These are phyloP conservation scores for Metschnikowia cubensis DNA, from an alignment of 805 yeast species.

Conservation along the genomic window DNA sequence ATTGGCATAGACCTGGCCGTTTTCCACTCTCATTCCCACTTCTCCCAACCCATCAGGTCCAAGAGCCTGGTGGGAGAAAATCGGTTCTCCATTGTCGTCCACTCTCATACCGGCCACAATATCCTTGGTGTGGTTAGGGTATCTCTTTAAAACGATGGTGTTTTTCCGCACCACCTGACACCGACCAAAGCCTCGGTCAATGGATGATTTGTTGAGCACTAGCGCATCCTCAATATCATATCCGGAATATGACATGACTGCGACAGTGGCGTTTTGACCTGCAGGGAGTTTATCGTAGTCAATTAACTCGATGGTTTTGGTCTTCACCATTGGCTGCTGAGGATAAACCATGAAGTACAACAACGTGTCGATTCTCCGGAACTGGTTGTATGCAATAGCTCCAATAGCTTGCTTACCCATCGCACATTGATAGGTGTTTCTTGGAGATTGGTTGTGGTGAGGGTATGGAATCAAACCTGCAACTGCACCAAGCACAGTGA, in stretches of 20 bases:
- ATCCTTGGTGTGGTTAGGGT: conserved; percentile 92
- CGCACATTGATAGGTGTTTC: conserved; percentile 91
- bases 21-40: conserved; percentile 84
- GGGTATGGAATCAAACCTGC: conserved; percentile 92
- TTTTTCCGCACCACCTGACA: conserved; percentile 94
- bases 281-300: conserved; percentile 97
- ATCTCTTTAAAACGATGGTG: conserved; percentile 83
- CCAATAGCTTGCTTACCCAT: conserved; percentile 99
- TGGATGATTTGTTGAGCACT: conserved; percentile 86
- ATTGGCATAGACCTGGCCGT: conserved; percentile 92
- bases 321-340: conserved; percentile 98
- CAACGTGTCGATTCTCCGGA: conserved; percentile 90
- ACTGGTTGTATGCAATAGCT: conserved; percentile 96
- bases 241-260: conserved; percentile 98
- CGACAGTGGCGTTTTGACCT: conserved; percentile 98
- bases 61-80: conserved; percentile 78
- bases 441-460: conserved; percentile 88
- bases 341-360: conserved; percentile 97
- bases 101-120: conserved; percentile 88
- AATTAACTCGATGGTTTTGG: conserved; percentile 92
- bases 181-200: conserved; percentile 96
- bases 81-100: conserved; percentile 74
- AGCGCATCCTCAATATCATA: conserved; percentile 99
- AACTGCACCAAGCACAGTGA: conserved; percentile 87
- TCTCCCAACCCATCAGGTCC: conserved; percentile 97